Percentiles rank a stretch among this genome's conserved stretches.
phyloP scores from a whole-genome alignment of 1,284 basidiomycete species.

The Puccinia hordei region DNA sequence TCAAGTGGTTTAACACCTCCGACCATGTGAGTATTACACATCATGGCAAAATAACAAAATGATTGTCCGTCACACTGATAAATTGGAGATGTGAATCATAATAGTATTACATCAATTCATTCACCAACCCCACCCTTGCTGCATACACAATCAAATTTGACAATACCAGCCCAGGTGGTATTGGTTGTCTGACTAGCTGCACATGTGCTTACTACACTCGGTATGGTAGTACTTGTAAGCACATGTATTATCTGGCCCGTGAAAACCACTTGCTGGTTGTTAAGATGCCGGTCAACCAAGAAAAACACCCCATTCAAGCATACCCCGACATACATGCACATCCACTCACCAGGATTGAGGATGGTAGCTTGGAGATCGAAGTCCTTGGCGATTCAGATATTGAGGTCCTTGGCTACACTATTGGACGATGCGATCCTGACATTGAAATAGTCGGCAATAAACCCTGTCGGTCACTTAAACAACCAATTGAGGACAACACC shows the following conservation, averaged over 20 bases:
- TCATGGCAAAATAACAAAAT: no score
- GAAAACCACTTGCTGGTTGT: neutral
- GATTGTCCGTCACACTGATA: no score
- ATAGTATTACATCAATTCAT: neutral
- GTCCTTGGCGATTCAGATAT: neutral
- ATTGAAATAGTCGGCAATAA: no score
- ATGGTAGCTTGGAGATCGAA: no score
- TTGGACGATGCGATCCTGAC: neutral
- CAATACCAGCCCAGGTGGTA: neutral
- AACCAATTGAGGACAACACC: no score
- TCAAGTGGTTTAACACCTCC: neutral
- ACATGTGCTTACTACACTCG: neutral
- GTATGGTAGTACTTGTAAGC: neutral
- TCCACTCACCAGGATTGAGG: no score
- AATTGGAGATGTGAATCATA: no score
- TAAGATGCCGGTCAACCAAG: neutral
- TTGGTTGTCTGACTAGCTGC: neutral
- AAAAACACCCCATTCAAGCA: neutral
- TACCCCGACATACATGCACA: neutral
- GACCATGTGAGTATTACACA: neutral
- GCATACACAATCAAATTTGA: neutral
- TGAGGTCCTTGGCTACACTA: neutral
- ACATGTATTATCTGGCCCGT: slow-evolving; percentile 8
- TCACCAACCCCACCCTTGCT: neutral
- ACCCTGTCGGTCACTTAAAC: no score